These are phyloP conservation scores for Penicillium canescens DNA, from an alignment of 495 filamentous ascomycete species.

Conservation along the genomic window DNA sequence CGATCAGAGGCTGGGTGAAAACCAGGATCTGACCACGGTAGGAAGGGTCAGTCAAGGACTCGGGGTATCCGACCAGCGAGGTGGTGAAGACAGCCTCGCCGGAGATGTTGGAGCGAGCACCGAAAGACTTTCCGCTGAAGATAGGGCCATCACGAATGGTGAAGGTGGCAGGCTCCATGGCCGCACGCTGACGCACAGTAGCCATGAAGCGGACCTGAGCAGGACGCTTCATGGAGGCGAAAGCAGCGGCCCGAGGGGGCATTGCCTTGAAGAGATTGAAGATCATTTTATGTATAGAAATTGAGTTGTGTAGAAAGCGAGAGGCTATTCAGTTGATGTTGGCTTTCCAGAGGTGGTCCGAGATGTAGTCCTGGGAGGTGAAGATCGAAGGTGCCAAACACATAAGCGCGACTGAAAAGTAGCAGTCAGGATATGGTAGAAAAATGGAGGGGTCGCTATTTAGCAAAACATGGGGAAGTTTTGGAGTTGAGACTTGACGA, in stretches of 20 bases:
- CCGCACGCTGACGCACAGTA: conserved; percentile 66
- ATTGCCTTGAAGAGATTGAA: conserved; percentile 62
- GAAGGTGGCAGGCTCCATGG: conserved; percentile 83
- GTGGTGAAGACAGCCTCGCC: conserved; percentile 96
- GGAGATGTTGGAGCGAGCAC: conserved; percentile 86
- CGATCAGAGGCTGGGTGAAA: conserved; percentile 98
- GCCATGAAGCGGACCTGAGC: conserved; percentile 64
- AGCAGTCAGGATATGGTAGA: conserved; percentile 37
- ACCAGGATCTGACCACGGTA: conserved; percentile 98
- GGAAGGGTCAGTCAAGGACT: conserved; percentile 97
- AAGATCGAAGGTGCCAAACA: conserved; percentile 89
- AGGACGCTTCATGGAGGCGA: conserved; percentile 49
- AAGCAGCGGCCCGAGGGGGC: conserved; percentile 53
- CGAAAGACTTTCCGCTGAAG: conserved; percentile 91
- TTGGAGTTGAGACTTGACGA: conserved; percentile 10
- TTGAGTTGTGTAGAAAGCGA: conserved; percentile 6
- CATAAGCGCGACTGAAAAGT: conserved; percentile 73
- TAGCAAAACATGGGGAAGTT: conserved; percentile 30
- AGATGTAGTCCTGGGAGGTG: conserved; percentile 99
- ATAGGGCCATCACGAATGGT: conserved; percentile 95
- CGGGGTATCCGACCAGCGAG: conserved; percentile 90
- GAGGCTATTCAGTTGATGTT: conserved; percentile 65
- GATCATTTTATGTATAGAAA: conserved; percentile 56
- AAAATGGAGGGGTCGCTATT: conserved; percentile 12
- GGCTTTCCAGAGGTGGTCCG: conserved; percentile 99